Evolutionary conservation across 495 filamentous ascomycete genomes (phyloP), one percentile per base, ranked within the genome.

Genomic region (Saxophila tyrrhenica): DNA sequence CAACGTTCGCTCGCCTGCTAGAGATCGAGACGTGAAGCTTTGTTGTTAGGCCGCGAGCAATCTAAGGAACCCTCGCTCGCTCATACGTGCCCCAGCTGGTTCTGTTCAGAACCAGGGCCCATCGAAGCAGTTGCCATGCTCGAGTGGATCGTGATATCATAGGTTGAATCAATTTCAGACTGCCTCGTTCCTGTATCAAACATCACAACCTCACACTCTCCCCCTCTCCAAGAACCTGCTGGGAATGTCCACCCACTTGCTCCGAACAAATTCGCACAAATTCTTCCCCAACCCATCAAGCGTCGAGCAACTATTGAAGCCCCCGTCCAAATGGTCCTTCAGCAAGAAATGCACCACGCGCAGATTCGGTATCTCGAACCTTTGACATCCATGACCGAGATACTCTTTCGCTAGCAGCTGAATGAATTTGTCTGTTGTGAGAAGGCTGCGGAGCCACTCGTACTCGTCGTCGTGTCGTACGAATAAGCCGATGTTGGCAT

Each of bases 361-460:
- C 25, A 65, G 58, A 29, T 59, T 59, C 23, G 56, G 60, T 11
- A 65, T 60, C 47, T 65, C 62, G 39, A 62, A 62, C 2, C 74
- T 71, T 48, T 78, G 75, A 61, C 78, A 65, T 23, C 67, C 59
- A 16, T 68, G 68, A 1, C 64, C 61, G 7, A 57, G 63, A 32
- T 64, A 64, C 47, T 67, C 64, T 0, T 58, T 55, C 3, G 38
- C 63, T 15, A 67, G 46, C 50, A 67, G 42, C 39, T 55, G 17
- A 47, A 57, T 57, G 35, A 65, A 46, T 11, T 44, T 57, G n/a
- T 55, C 58, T 10, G 56, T 48, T 21, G 32, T 29, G 46, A 67
- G 46, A 29, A 63, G 19, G 1, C 25, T 39, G 16, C 63, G 24
- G 20, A 67, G 47, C 64, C 64, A 67, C 5, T 56, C 57, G 45